Evolutionary conservation across 2,329 filamentous ascomycete genomes (phyloP).

Genomic region (Pseudogymnoascus sp.): DNA sequence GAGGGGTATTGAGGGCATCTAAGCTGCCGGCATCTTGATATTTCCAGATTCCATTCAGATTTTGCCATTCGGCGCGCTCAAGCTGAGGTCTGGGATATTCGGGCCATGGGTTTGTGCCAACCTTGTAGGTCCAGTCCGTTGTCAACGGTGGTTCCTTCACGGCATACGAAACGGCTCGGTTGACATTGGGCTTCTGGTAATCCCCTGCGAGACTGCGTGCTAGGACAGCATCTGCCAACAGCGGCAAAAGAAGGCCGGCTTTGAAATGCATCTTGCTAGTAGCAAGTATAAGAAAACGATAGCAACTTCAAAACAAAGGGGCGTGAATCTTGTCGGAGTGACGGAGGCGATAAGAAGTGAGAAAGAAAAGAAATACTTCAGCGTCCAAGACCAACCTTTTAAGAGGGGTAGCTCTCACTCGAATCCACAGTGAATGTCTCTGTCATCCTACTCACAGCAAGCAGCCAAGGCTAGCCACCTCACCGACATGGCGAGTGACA

Average conservation of each 20-base stretch:
- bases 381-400: neutral
- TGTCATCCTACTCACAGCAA: neutral
- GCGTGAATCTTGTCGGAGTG: neutral
- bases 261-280: neutral
- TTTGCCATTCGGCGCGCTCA: constrained; percentile 42
- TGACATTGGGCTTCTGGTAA: neutral
- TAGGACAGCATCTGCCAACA: neutral
- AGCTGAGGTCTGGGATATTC: constrained; percentile 44
- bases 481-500: neutral
- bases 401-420: neutral
- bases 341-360: neutral
- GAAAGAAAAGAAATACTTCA: neutral
- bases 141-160: constrained; percentile 37
- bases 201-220: neutral
- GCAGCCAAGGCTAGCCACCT: neutral
- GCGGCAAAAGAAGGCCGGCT: neutral
- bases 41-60: constrained; percentile 43
- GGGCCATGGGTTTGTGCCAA: constrained; percentile 44
- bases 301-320: neutral
- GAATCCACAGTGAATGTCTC: neutral
- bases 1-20: constrained; percentile 37
- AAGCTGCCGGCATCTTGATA: constrained; percentile 37
- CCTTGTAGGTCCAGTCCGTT: constrained; percentile 41
- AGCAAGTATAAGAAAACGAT: neutral
- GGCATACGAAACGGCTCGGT: constrained; percentile 30